Evolutionary conservation across 2,329 filamentous ascomycete genomes (phyloP).

Genomic region (Xylariaceae sp.): DNA sequence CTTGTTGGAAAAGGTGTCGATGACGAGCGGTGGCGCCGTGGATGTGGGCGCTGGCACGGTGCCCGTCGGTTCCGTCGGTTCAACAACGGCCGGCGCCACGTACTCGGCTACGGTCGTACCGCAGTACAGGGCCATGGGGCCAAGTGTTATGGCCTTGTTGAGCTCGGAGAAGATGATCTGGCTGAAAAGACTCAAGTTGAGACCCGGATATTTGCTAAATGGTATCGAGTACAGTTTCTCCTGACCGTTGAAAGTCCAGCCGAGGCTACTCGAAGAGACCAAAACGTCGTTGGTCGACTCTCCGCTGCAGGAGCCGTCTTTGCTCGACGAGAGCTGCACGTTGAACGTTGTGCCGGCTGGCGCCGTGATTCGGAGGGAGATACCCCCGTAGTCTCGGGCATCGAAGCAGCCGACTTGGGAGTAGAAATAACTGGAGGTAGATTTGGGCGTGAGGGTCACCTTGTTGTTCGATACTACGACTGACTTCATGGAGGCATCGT

Average conservation of each 20-base stretch:
- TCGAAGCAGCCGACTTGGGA: conserved; percentile 51
- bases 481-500: conserved; percentile 53
- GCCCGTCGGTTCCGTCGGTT: conserved; percentile 38
- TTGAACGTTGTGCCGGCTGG: conserved; percentile 45
- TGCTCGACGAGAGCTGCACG: conserved; percentile 46
- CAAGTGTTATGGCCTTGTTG: conserved; percentile 44
- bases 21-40: conserved; percentile 46
- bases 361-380: conserved; percentile 52
- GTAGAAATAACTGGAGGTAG: conserved; percentile 48
- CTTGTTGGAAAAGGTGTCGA: conserved; percentile 54
- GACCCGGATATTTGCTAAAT: conserved; percentile 45
- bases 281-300: conserved; percentile 33
- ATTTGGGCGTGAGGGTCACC: conserved; percentile 47
- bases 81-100: conserved; percentile 38
- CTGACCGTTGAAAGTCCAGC: conserved; percentile 56
- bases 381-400: conserved; percentile 47
- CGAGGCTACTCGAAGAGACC: conserved; percentile 44
- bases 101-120: conserved; percentile 46
- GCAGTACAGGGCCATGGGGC: conserved; percentile 56
- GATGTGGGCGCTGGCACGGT: conserved; percentile 47
- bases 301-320: conserved; percentile 38
- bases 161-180: conserved; percentile 47
- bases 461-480: conserved; percentile 47
- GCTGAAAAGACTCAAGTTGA: conserved; percentile 48
- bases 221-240: conserved; percentile 56